Evolutionary conservation across 2,329 filamentous ascomycete genomes (phyloP), one percentile per base, ranked within the genome.

Genomic region (Myotisia sp.): DNA sequence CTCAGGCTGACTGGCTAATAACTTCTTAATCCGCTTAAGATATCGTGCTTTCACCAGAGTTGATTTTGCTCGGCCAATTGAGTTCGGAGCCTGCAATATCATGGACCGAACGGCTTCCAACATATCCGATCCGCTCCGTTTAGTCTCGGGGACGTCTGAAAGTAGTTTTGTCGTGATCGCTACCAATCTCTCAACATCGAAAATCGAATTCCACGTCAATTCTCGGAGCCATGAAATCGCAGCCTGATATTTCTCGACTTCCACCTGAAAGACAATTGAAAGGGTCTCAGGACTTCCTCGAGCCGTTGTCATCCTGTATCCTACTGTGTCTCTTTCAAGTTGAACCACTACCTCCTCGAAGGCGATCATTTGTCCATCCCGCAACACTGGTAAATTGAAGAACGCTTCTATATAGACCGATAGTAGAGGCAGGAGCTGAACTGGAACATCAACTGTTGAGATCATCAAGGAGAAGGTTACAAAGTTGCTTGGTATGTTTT

Each of bases 331-430:
- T 49, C 79, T 74, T 56, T 98, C 90, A 3, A 98, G 68, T 51
- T 86, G 76, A 51, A 84, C 82, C 28, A 95, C 85, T 3, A 95
- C 82, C 42, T 93, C 74, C 53, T 95, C 90, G 47, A 95, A 98
- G 30, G 79, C 76, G 19, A 98, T 63, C 16, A 70, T 71, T 51
- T 83, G 68, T 27, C 82, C 85, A 47, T 85, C 69, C 19, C 77
- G 75, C 47, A 70, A 67, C 39, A 98, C 77, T 2, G 87, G 90
- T 0, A 85, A 84, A 51, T 84, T 87, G 67, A 95, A 98, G 63
- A 95, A 93, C 50, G 87, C 90, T 51, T 86, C 82, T 19, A 76
- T 76, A 50, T 92, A 95, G 26, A 95, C 68, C 3, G 78, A 70
- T 30, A 95, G 65, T 14, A 98, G 60, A 3, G 90, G 90, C 51